phyloP scores from a whole-genome alignment of 768 basidiomycete genomes.

The Neoboletus magnificus region DNA sequence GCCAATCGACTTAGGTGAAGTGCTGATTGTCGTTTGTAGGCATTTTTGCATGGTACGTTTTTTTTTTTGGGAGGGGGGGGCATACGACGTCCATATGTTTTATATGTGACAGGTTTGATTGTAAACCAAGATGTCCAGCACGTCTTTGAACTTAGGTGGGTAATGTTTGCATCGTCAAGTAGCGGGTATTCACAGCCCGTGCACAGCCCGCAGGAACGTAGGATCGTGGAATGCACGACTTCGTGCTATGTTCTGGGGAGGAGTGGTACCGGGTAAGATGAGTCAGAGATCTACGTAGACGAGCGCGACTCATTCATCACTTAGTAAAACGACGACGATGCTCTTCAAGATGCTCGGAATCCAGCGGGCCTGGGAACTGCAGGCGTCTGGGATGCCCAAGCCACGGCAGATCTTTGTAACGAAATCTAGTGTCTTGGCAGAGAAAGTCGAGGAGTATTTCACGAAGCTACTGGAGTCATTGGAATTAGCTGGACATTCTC shows the following conservation, averaged over 20 bases:
- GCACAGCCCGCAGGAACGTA: slow-evolving; percentile 44
- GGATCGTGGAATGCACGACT: slow-evolving; percentile 54
- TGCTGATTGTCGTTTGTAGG: slow-evolving; percentile 24
- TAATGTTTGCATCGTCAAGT: neutral
- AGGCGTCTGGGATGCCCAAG: slow-evolving; percentile 33
- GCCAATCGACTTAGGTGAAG: slow-evolving; percentile 33
- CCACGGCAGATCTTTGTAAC: slow-evolving; percentile 73
- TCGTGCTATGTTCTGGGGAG: slow-evolving; percentile 69
- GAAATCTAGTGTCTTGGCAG: slow-evolving; percentile 62
- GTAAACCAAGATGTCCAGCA: slow-evolving; percentile 24
- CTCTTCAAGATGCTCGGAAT: slow-evolving; percentile 72
- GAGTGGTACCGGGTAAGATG: slow-evolving; percentile 66
- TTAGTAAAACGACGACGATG: slow-evolving; percentile 74
- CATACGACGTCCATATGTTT: neutral
- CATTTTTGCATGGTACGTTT: slow-evolving; percentile 21
- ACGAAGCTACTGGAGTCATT: slow-evolving; percentile 47
- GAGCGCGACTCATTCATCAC: neutral
- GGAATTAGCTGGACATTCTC: slow-evolving; percentile 33
- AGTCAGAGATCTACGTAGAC: neutral
- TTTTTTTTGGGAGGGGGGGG: no score
- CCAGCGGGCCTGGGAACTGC: slow-evolving; percentile 49
- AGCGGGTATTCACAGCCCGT: slow-evolving; percentile 11
- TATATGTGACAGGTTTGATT: slow-evolving; percentile 18
- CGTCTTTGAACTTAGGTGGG: slow-evolving; percentile 27
- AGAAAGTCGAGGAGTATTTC: slow-evolving; percentile 72